A percentile compares a stretch with the other conserved stretches of the same genome.
These are phyloP conservation scores for Sclerotiophoma versabilis DNA, from an alignment of 2,329 filamentous ascomycete genomes.

Conservation along the genomic window DNA sequence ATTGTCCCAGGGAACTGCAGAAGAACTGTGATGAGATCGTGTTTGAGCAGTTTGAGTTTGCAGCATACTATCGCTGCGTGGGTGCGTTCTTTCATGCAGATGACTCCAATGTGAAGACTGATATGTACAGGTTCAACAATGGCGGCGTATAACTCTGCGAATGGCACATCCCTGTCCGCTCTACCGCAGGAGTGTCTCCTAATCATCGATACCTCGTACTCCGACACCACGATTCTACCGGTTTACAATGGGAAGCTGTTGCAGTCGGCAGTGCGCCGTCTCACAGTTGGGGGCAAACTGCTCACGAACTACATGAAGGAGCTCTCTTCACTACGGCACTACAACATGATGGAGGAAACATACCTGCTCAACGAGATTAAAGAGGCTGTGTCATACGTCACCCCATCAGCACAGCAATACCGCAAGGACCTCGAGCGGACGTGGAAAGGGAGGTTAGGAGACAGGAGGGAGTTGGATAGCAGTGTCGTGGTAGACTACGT, in stretches of 20 bases:
- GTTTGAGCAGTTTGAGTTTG: constrained; percentile 96
- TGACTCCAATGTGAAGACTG: neutral
- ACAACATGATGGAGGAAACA: constrained; percentile 93
- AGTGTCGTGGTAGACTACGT: constrained; percentile 87
- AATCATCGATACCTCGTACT: constrained; percentile 90
- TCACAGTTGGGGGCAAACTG: constrained; percentile 92
- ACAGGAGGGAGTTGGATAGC: constrained; percentile 61
- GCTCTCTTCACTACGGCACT: constrained; percentile 86
- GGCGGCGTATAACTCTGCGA: constrained; percentile 74
- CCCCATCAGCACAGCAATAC: constrained; percentile 68
- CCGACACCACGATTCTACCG: constrained; percentile 89
- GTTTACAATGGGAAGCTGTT: constrained; percentile 81
- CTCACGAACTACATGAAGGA: constrained; percentile 93
- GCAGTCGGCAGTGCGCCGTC: constrained; percentile 79
- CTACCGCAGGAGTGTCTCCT: constrained; percentile 81
- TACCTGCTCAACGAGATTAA: constrained; percentile 97
- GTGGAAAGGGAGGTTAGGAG: constrained; percentile 71
- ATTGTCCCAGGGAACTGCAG: constrained; percentile 80
- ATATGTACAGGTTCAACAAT: constrained; percentile 68
- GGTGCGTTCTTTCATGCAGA: constrained; percentile 53
- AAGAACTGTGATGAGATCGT: constrained; percentile 94
- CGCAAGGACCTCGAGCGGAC: constrained; percentile 76
- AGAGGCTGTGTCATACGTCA: constrained; percentile 85
- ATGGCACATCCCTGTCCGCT: constrained; percentile 54
- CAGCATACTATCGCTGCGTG: constrained; percentile 79